Evolutionary conservation across 306 rosid species (phyloP), one percentile per base, ranked within the genome.

Genomic region (Vicia villosa): DNA sequence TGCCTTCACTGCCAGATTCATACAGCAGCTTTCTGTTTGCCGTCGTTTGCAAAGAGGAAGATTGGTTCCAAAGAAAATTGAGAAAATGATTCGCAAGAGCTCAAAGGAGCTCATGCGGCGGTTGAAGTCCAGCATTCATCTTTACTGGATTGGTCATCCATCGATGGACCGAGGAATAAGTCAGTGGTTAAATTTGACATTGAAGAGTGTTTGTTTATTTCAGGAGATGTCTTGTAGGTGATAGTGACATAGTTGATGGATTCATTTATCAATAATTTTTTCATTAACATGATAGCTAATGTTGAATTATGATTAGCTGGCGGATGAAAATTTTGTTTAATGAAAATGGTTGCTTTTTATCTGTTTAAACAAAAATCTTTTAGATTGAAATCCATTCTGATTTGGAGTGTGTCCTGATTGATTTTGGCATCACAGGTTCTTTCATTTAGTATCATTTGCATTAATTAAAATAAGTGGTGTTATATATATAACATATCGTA

Each of bases 1-100:
- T 49, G 37, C 14, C 60, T 60, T 72, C 51, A 40, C 54, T 77
- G 69, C 45, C 90, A 94, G 99, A 87, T 91, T 76, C 99, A 94
- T 57, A 8, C 96, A 69, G 96, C 97, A 67, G 83, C 99, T 73
- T 94, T 94, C 96, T 91, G 99, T 54, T 76, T 94, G 74, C 97
- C 97, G 16, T 84, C 95, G 0, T 94, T 94, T 84, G 99, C 99
- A 0, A 87, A 84, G 92, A 87, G 84, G 84, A 88, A 87, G 75
- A 88, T 94, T 66, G 89, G 85, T 30, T 41, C 88, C 59, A 83
- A 83, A 71, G 72, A 78, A 42, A 77, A 72, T 1, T 91, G 79
- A 83, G 74, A 67, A 77, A 32, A 63, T 74, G 30, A 68, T 21
- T 72, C 50, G 77, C 43, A 12, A 32, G 55, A 66, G 80, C 70